These are phyloP conservation scores for Verticillium longisporum DNA, from an alignment of 2,329 filamentous ascomycete species.

Conservation along the genomic window DNA sequence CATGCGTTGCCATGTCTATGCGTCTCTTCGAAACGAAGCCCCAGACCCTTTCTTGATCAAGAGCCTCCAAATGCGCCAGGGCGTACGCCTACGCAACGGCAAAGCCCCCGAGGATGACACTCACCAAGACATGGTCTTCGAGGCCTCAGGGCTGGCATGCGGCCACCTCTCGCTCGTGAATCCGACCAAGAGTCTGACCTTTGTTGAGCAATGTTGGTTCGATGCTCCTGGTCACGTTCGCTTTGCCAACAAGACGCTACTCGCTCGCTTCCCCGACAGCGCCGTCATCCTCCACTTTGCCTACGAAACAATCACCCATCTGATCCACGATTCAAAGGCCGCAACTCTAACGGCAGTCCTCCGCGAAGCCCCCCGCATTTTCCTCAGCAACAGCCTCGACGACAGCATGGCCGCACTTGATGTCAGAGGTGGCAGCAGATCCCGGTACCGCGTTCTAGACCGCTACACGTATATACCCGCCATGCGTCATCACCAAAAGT, in stretches of 20 bases:
- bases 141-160: constrained; percentile 22
- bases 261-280: constrained; percentile 23
- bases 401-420: background rate
- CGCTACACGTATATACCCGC: constrained; percentile 13
- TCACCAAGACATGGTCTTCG: constrained; percentile 14
- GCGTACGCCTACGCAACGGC: constrained; percentile 16
- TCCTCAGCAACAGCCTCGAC: constrained; percentile 16
- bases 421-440: background rate
- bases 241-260: constrained; percentile 36
- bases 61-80: constrained; percentile 22
- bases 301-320: constrained; percentile 39
- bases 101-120: constrained; percentile 11
- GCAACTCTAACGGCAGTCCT: constrained; percentile 43
- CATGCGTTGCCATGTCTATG: constrained; percentile 20
- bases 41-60: constrained; percentile 27
- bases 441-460: no score
- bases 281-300: constrained; percentile 29
- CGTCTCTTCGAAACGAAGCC: constrained; percentile 24
- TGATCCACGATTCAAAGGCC: constrained; percentile 28
- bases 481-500: constrained; percentile 20
- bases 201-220: constrained; percentile 31
- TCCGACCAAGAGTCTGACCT: constrained; percentile 25
- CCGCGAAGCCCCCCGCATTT: constrained; percentile 43
- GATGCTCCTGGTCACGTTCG: constrained; percentile 26
- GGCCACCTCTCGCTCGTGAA: constrained; percentile 39